Evolutionary conservation across 2,329 filamentous ascomycete species (phyloP), one percentile per base, ranked within the genome.

Genomic region (Fusarium falciforme): DNA sequence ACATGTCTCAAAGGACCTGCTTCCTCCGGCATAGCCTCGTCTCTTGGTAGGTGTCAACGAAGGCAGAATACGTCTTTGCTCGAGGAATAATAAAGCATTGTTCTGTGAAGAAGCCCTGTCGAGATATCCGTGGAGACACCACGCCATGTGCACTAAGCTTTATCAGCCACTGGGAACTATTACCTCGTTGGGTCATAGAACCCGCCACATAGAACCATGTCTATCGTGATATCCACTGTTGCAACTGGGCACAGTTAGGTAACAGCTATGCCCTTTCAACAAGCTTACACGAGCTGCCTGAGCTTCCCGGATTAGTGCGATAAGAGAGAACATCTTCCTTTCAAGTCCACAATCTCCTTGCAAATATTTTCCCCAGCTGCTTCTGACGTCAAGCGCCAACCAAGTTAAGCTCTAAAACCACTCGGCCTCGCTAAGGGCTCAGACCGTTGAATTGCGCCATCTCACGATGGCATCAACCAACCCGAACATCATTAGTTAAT

Each of bases 401-500:
- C 31, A 25, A 49, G 27, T 49, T 49, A 35, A 16, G 35, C 35
- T 60, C 57, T 44, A 20, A 20, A 47, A 54, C 31, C 49, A 35
- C 36, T 61, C 52, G 47, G 54, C 25, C 29, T 57, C 20, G n/a
- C 58, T 61, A 60, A 25, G n/a, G 22, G 40, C 55, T 61, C 63
- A 44, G 57, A 42, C 70, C 59, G 62, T 71, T 61, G 7, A 11
- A 70, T 70, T 61, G 57, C 58, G 70, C 70, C 70, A 70, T 73
- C 44, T 73, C 29, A 29, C 40, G 42, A 33, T 47, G 36, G 47
- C 33, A 67, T 57, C 70, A 54, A 61, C 62, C 40, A 49, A 3
- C 29, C 29, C 27, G 22, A 22, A 49, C 31, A n/a, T 25, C n/a
- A 49, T 25, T 61, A 6, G 38, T 9, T 16, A 16, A 35, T 36